Base-by-base conservation (phyloP, 352 stramenopile species). In the Phytophthora ramorum region DNA sequence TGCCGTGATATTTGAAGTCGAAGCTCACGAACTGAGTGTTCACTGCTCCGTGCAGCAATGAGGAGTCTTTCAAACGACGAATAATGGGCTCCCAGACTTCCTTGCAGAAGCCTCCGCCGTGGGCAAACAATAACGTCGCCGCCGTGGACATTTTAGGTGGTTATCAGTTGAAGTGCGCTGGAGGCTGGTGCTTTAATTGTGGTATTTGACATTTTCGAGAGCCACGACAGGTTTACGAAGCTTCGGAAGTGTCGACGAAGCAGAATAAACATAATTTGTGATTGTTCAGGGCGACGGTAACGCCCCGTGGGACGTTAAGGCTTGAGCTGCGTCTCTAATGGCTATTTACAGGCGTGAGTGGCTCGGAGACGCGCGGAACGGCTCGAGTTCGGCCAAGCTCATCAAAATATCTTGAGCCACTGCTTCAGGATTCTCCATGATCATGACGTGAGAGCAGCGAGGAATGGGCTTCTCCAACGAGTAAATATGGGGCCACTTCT, bases 1-100 rank as follows among this genome's bases (percentile, higher is more conserved):
- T 62, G 44, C 80, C 80, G 54, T 89, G 80, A 65, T 76, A 87
- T 40, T 73, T 78, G 44, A 85, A 77, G 55, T 85, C 78, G 47
- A 86, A 84, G 41, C 19, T 70, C 37, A 72, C 53, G 22, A 78
- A 71, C 14, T 72, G 17, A 0, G 63, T 56, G 20, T n/a, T 43
- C 0, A 55, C 37, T 7, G 22, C 20, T 17, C 45, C 53, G 32
- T 80, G 59, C 8, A 84, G 47, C 55, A 83, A 50, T 9, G 73
- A 49, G 4, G 76, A 73, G 10, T 38, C 51, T 44, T 69, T 50
- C 26, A 87, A 45, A 9, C 71, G 80, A 19, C 57, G 50, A 35
- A 85, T 58, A 38, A 89, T 73, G 4, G 80, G 80, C 16, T 74
- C 66, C 80, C 80, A 89, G 1, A 71, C 59, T 16, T 87, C 60